phyloP scores from a whole-genome alignment of 805 yeast genomes.

The Zygosaccharomyces pseudorouxii region DNA sequence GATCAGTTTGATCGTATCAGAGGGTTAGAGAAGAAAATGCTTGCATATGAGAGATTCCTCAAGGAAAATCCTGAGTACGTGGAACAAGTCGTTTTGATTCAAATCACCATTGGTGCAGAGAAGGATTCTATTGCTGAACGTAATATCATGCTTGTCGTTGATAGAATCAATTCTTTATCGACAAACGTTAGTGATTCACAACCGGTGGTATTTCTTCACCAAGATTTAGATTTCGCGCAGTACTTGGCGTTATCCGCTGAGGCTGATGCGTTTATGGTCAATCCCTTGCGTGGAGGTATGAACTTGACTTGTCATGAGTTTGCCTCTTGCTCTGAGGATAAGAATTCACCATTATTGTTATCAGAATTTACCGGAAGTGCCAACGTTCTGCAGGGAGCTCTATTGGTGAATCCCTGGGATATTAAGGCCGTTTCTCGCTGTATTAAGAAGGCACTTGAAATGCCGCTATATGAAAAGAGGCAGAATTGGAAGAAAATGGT shows the following conservation, averaged over 20 bases:
- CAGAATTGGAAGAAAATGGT: constrained; percentile 59
- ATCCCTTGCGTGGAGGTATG: constrained; percentile 95
- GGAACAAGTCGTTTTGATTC: constrained; percentile 68
- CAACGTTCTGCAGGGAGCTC: constrained; percentile 61
- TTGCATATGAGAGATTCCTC: constrained; percentile 81
- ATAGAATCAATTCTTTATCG: constrained; percentile 75
- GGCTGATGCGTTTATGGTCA: constrained; percentile 83
- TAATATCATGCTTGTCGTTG: constrained; percentile 71
- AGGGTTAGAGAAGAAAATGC: constrained; percentile 80
- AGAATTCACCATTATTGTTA: constrained; percentile 74
- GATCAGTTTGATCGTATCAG: constrained; percentile 85
- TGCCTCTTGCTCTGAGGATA: constrained; percentile 63
- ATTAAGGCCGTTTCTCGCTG: constrained; percentile 57
- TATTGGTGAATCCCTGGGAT: constrained; percentile 91
- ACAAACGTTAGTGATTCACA: constrained; percentile 67
- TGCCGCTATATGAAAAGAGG: constrained; percentile 55
- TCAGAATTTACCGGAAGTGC: constrained; percentile 97
- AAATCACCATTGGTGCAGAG: constrained; percentile 65
- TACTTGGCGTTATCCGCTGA: constrained; percentile 81
- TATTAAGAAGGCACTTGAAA: constrained; percentile 59
- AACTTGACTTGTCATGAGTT: constrained; percentile 95
- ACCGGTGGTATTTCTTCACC: constrained; percentile 83
- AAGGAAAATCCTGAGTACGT: constrained; percentile 65
- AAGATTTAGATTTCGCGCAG: constrained; percentile 84
- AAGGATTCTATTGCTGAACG: constrained; percentile 62